Base-by-base conservation (phyloP, 306 rosid species). In the Castanopsis chinensis region DNA sequence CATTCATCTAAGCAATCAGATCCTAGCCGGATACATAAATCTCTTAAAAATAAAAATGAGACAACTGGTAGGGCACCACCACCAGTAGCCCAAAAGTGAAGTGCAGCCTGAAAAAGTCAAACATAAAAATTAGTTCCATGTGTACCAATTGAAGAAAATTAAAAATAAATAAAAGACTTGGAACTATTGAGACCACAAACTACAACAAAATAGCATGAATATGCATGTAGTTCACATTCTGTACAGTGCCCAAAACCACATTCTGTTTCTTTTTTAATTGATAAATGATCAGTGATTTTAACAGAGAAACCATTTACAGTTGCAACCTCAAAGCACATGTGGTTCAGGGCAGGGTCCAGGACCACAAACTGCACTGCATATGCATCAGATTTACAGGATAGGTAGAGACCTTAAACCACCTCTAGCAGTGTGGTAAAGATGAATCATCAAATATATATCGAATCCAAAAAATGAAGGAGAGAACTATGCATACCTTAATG, bases 81-180 rank as follows among this genome's bases (percentile, higher is more conserved):
- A 13, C 99, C 97, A 8, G 97, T 90, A 79, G 98, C 98, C 98
- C 97, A 95, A 83, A 95, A 91, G 86, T 95, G 98, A 78, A 95
- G 90, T 70, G 87, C 94, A 75, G 90, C 93, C 99, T 95, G 91
- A 75, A 77, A 70, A 76, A 70, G 80, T 79, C 67, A 80, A 57
- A 37, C 43, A 30, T 17, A 55, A 13, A 21, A 1, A 18, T 68
- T 27, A 77, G 60, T 32, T 69, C 19, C n/a, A 8, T 25, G 10
- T n/a, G 58, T 37, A 51, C 23, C 33, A n/a, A 9, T 27, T 23
- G 18, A 20, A 23, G 55, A 37, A 41, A 33, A 27, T 15, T 35
- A 59, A 1, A 53, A 63, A 13, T 13, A 27, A 33, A 19, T 11
- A 63, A 28, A 63, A 7, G 9, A 21, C 23, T 35, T 21, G 17